phyloP scores from a whole-genome alignment of 73 alveolate species.

The Tetrahymena borealis region DNA sequence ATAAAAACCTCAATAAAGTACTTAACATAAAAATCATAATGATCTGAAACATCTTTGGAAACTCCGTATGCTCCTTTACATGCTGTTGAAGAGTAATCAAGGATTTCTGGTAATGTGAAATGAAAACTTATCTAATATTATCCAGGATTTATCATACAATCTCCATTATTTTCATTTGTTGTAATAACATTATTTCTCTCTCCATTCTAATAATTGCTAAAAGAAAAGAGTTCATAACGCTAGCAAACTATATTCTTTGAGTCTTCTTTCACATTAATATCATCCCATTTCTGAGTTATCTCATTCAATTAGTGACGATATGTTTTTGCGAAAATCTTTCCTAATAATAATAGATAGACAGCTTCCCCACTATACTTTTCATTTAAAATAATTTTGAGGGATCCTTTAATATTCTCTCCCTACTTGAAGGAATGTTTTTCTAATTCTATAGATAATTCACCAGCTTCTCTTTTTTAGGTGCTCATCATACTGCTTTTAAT shows the following conservation, averaged over 20 bases:
- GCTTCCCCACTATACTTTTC: neutral
- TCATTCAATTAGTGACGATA: neutral
- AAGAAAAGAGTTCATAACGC: neutral
- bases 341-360: neutral
- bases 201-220: neutral
- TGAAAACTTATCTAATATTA: neutral
- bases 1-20: neutral
- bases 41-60: neutral
- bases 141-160: neutral
- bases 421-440: neutral
- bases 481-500: too few relatives aligned
- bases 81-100: neutral
- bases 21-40: neutral
- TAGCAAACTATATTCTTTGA: neutral
- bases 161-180: neutral
- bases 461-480: neutral
- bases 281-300: neutral
- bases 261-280: neutral
- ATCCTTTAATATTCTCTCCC: neutral
- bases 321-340: neutral
- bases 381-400: neutral
- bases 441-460: neutral
- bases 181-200: neutral
- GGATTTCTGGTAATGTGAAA: neutral
- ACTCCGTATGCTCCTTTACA: neutral